A percentile compares a stretch with the other conserved stretches of the same genome.
These are phyloP conservation scores for Erysimum cheiri DNA, from an alignment of 441 rosid genomes.

Conservation along the genomic window DNA sequence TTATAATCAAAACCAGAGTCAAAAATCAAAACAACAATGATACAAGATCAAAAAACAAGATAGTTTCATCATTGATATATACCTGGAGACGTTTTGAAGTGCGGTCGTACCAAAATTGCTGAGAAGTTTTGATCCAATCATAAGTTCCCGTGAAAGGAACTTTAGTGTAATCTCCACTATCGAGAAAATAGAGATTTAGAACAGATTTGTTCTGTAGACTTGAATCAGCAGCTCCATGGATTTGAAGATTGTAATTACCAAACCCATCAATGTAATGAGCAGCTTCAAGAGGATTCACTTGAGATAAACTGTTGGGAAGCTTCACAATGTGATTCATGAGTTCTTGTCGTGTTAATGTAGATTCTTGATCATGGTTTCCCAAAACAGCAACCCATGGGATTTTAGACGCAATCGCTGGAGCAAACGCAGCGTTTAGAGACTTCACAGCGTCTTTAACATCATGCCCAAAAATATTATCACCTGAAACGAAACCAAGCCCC, in stretches of 20 bases:
- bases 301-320: constrained; percentile 65
- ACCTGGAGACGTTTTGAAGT: constrained; percentile 76
- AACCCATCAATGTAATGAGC: constrained; percentile 71
- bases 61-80: constrained; percentile 34
- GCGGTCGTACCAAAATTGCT: constrained; percentile 71
- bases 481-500: constrained; percentile 45
- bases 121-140: constrained; percentile 86
- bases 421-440: constrained; percentile 75
- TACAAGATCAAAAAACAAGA: background rate
- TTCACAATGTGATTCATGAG: constrained; percentile 74
- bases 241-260: constrained; percentile 82
- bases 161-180: constrained; percentile 84
- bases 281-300: constrained; percentile 62
- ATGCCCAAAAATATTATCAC: constrained; percentile 73
- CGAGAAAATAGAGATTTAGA: constrained; percentile 82
- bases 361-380: constrained; percentile 92
- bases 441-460: constrained; percentile 67
- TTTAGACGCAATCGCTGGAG: constrained; percentile 70
- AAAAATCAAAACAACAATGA: constrained; percentile 12
- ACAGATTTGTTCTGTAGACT: constrained; percentile 72
- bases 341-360: constrained; percentile 60
- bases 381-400: constrained; percentile 84
- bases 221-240: constrained; percentile 73
- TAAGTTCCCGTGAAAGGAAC: constrained; percentile 59
- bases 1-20: constrained; percentile 28